phyloP scores from a whole-genome alignment of 352 stramenopile species.

The Thalassiosira exigua region DNA sequence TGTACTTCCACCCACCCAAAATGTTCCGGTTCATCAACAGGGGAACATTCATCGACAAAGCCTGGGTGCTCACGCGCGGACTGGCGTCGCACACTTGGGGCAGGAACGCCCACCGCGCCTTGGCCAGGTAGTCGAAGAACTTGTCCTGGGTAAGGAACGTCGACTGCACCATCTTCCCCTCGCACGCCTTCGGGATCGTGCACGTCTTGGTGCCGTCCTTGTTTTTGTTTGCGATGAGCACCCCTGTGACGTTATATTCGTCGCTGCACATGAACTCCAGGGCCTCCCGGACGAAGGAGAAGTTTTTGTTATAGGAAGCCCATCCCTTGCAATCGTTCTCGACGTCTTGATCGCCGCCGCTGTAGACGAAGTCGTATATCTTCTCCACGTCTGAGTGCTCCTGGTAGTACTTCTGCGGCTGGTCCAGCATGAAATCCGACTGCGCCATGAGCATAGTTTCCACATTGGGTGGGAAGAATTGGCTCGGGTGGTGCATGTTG shows the following conservation, averaged over 20 bases:
- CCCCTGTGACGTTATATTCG: conserved; percentile 58
- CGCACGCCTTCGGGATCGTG: conserved; percentile 42
- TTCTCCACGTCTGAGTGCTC: conserved; percentile 35
- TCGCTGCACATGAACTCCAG: conserved; percentile 54
- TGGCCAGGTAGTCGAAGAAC: conserved; percentile 53
- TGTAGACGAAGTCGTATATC: conserved; percentile 63
- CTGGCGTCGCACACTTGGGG: conserved; percentile 60
- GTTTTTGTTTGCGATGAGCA: conserved; percentile 59
- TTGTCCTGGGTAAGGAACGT: conserved; percentile 48
- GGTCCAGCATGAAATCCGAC: conserved; percentile 56
- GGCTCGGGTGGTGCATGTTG: conserved; percentile 50
- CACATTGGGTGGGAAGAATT: conserved; percentile 31
- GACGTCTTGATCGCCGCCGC: conserved; percentile 52
- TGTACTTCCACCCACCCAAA: conserved; percentile 62
- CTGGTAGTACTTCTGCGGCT: conserved; percentile 21
- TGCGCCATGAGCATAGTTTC: conserved; percentile 56
- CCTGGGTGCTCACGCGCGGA: conserved; percentile 59
- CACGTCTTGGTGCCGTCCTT: conserved; percentile 50
- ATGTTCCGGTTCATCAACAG: conserved; percentile 66
- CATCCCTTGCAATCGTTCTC: conserved; percentile 52
- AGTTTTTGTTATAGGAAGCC: conserved; percentile 56
- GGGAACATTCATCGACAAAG: conserved; percentile 53
- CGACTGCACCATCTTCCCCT: conserved; percentile 53
- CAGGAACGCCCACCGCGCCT: conserved; percentile 53
- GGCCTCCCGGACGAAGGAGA: conserved; percentile 55